phyloP scores from a whole-genome alignment of 495 filamentous ascomycete genomes.

The Podospora tetraspora region DNA sequence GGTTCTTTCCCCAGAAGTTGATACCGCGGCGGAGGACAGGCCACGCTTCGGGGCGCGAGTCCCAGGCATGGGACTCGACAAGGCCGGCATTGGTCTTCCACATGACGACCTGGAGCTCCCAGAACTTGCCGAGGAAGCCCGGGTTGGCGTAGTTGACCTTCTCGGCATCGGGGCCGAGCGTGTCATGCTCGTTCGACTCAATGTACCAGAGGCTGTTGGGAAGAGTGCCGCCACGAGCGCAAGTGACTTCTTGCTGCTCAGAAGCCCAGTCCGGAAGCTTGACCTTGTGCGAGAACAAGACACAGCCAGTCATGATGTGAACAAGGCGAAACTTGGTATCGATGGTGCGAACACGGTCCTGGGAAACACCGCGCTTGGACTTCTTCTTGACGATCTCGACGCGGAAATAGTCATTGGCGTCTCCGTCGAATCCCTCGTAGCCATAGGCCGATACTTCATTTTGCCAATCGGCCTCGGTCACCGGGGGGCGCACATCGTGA shows the following conservation, averaged over 20 bases:
- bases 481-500: slow-evolving; percentile 93
- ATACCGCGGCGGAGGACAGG: slow-evolving; percentile 89
- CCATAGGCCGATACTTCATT: slow-evolving; percentile 97
- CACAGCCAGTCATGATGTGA: slow-evolving; percentile 95
- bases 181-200: slow-evolving; percentile 79
- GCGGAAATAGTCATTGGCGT: slow-evolving; percentile 93
- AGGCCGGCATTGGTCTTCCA: slow-evolving; percentile 97
- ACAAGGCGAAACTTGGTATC: slow-evolving; percentile 94
- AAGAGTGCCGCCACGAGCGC: slow-evolving; percentile 83
- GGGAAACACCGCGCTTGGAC: slow-evolving; percentile 74
- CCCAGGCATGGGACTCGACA: slow-evolving; percentile 95
- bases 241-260: slow-evolving; percentile 97
- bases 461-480: slow-evolving; percentile 97
- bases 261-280: slow-evolving; percentile 96
- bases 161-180: slow-evolving; percentile 66
- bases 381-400: slow-evolving; percentile 89
- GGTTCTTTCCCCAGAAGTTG: slow-evolving; percentile 97
- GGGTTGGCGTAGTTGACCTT: slow-evolving; percentile 94
- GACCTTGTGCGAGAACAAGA: slow-evolving; percentile 95
- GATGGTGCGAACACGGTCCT: slow-evolving; percentile 84
- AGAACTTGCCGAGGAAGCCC: slow-evolving; percentile 97
- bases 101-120: slow-evolving; percentile 99
- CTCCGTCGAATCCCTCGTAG: slow-evolving; percentile 92
- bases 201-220: slow-evolving; percentile 98
- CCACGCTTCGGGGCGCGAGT: slow-evolving; percentile 92